phyloP scores from a whole-genome alignment of 345 rosid genomes.

The Salix suchowensis region DNA sequence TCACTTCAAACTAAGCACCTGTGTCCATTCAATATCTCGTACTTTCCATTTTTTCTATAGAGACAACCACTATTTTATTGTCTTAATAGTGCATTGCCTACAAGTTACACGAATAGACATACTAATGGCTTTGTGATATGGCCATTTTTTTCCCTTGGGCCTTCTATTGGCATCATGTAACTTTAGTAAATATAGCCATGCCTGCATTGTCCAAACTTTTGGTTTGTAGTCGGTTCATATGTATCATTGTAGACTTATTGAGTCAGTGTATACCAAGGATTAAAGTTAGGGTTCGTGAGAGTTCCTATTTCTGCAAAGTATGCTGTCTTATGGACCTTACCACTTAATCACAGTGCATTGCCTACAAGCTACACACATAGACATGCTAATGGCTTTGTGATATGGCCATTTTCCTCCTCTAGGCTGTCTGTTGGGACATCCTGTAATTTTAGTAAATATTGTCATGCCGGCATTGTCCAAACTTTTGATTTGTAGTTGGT shows the following conservation, averaged over 20 bases:
- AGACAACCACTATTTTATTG: background rate
- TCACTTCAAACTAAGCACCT: conserved; percentile 2
- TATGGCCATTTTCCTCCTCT: background rate
- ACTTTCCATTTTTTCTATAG: background rate
- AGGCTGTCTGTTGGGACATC: background rate
- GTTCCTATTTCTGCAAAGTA: background rate
- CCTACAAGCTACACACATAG: background rate
- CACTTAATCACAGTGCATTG: background rate
- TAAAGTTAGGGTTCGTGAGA: too few species aligned
- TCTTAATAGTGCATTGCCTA: background rate
- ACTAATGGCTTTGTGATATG: background rate
- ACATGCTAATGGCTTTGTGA: background rate
- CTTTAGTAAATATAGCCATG: background rate
- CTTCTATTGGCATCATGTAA: background rate
- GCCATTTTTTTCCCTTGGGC: background rate
- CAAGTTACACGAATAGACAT: background rate
- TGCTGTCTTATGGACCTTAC: background rate
- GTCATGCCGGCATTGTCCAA: background rate
- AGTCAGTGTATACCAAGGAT: too few species aligned
- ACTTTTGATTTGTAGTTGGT: background rate
- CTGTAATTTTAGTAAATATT: background rate
- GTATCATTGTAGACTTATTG: background rate
- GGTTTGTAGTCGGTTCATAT: background rate
- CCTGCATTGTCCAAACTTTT: background rate
- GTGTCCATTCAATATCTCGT: background rate